Base-by-base conservation (phyloP, 148 eudicot species). In the Euryodendron excelsum region DNA sequence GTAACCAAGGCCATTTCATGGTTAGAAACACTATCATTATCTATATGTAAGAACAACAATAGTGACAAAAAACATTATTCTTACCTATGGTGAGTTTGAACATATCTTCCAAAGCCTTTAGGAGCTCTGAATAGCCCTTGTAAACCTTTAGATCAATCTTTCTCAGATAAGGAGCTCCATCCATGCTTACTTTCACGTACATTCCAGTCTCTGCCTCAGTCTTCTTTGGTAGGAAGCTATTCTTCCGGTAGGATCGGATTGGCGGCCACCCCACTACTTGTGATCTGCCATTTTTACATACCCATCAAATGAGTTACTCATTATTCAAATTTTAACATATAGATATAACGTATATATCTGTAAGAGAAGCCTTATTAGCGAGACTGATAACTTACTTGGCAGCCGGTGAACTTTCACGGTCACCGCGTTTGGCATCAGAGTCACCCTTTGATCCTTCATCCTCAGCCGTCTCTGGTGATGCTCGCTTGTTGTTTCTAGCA, bases 261-360 rank as follows among this genome's bases (percentile, higher is more conserved):
- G 93, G 93, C 3, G 93, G 93, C 93, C 93, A 90, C 30, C 93
- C 93, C 50, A 90, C 88, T 3, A 90, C 87, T 78, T 88, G 93
- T 67, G 91, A 82, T 79, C 93, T 90, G 83, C 67, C 28, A 67
- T 63, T 65, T 48, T n/a, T n/a, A n/a, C 23, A 21, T n/a, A 59
- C 21, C 48, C 25, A 47, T 25, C 34, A 17, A 15, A 48, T 47
- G 7, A 75, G 67, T 75, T 30, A 10, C 52, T 61, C 69, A 27
- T 58, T 58, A 31, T 44, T 18, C 53, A 68, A 34, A 37, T 7
- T 23, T 18, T 23, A 11, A 5, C 28, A 36, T 0, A 21, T n/a
- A n/a, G n/a, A n/a, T n/a, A n/a, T n/a, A n/a, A n/a, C n/a, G n/a
- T n/a, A n/a, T n/a, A n/a, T n/a, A n/a, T n/a, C n/a, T n/a, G n/a